Base-by-base conservation (phyloP, 2,329 filamentous ascomycete genomes). In the Dothideomycetes sp. region DNA sequence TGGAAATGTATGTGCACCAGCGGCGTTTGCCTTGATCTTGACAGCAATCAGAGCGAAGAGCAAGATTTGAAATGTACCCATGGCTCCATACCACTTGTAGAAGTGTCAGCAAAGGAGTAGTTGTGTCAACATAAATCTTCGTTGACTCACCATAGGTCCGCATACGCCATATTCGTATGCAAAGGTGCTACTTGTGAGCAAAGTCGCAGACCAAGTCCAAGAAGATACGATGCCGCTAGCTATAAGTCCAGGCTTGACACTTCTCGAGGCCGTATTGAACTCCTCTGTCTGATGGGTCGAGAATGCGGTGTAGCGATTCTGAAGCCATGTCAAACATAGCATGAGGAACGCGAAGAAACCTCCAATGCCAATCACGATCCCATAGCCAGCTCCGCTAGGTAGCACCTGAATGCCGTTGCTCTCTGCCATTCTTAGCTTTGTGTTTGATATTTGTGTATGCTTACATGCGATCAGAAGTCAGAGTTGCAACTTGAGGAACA, bases 191-290 rank as follows among this genome's bases (percentile, higher is more conserved):
- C 48, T 53, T 9, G 52, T 55, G 4, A 62, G 47, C 2, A 62
- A 44, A 2, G 58, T 61, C 8, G 59, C 57, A 18, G 52, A 52
- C 55, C 85, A 93, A 0, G 86, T 93, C 86, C 86, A 94, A 4
- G 82, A 87, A 19, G 81, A 88, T 4, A 93, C 84, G 17, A 94
- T 86, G 15, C 85, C 86, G 2, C 84, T 82, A 11, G 84, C 84
- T 1, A 94, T 85, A 8, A 94, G 69, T 22, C 87, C 86, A 3
- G 84, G 87, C 58, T 93, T 94, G 48, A 94, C 83, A 1, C 83
- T 86, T 46, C 87, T 72, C 15, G 85, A 85, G 34, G 86, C 86
- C 0, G 86, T 93, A 47, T 75, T 87, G 69, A 94, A 94, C 79
- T 88, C 89, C 62, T 94, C 86, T 7, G 51, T 44, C 34, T 52